Evolutionary conservation across 495 filamentous ascomycete genomes (phyloP).

Genomic region (Talaromyces nanjingensis): DNA sequence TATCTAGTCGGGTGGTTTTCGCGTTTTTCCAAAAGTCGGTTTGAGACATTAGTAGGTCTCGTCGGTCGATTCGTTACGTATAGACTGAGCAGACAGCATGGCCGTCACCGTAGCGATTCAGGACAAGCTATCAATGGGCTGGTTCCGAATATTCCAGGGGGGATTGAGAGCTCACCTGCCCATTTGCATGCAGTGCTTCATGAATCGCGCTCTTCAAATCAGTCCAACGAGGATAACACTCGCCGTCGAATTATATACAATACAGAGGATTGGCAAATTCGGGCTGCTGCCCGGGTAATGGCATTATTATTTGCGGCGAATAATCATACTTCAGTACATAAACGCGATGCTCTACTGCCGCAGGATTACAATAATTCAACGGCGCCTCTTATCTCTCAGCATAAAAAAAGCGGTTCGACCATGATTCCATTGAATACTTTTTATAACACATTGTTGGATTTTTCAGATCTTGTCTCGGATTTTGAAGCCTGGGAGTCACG

Average conservation of each 20-base stretch:
- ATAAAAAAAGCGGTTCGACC: slow-evolving; percentile 23
- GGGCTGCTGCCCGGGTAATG: slow-evolving; percentile 74
- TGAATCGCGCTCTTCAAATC: slow-evolving; percentile 18
- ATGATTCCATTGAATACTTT: slow-evolving; percentile 75
- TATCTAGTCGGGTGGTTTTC: slow-evolving; percentile 83
- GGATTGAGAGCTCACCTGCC: slow-evolving; percentile 52
- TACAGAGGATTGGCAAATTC: slow-evolving; percentile 87
- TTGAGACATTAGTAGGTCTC: slow-evolving; percentile 68
- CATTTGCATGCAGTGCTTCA: slow-evolving; percentile 79
- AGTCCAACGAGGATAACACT: slow-evolving; percentile 20
- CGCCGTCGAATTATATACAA: slow-evolving; percentile 54
- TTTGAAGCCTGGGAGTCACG: slow-evolving; percentile 84
- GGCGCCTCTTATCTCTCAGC: slow-evolving; percentile 11
- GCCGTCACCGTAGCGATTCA: slow-evolving; percentile 52
- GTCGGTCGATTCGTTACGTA: slow-evolving; percentile 77
- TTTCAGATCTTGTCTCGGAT: slow-evolving; percentile 77
- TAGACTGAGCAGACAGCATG: slow-evolving; percentile 66
- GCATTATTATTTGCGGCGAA: slow-evolving; percentile 80
- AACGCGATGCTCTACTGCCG: slow-evolving; percentile 19
- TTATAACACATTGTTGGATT: slow-evolving; percentile 82
- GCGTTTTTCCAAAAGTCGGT: slow-evolving; percentile 58
- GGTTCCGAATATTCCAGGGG: slow-evolving; percentile 61
- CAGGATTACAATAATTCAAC: slow-evolving; percentile 10
- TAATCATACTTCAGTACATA: slow-evolving; percentile 33
- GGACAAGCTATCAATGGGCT: slow-evolving; percentile 53